Conservation (phyloP, 805 yeast genomes). For the Hanseniaspora occidentalis region DNA sequence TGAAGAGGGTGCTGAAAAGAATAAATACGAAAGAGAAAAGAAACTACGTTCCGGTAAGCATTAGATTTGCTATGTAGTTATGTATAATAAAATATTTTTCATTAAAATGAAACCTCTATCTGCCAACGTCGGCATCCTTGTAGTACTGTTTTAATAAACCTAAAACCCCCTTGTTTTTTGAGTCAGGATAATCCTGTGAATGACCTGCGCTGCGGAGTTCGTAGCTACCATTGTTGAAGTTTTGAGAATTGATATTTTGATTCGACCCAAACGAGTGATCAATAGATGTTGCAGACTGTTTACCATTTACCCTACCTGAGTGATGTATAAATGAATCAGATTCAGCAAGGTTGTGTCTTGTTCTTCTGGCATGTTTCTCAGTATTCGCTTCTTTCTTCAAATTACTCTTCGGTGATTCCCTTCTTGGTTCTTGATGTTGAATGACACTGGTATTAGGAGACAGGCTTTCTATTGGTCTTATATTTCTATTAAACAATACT, state of each 20-base stretch:
- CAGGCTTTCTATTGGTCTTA: not conserved
- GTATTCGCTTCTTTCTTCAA: not conserved
- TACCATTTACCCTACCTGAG: no score
- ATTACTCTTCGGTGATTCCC: not conserved
- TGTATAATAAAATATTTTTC: not conserved
- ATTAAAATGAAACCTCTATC: no score
- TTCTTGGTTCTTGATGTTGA: no score
- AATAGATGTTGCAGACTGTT: no score
- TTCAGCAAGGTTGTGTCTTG: no score
- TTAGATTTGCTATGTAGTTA: conserved; percentile 9
- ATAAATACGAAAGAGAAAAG: conserved; percentile 81
- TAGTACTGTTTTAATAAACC: conserved; percentile 77
- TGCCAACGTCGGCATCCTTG: conserved; percentile 28
- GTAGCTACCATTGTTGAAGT: no score
- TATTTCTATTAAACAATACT: not conserved
- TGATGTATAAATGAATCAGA: no score
- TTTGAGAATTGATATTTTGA: no score
- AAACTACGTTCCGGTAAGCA: conserved; percentile 42
- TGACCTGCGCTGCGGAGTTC: no score
- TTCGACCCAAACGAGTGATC: no score
- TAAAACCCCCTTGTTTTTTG: conserved; percentile 60
- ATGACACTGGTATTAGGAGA: not conserved
- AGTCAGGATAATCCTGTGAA: no score
- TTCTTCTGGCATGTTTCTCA: no score
- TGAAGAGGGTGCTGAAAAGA: conserved; percentile 90